phyloP scores from a whole-genome alignment of 2,329 filamentous ascomycete genomes.

The Colletotrichum somersetense region DNA sequence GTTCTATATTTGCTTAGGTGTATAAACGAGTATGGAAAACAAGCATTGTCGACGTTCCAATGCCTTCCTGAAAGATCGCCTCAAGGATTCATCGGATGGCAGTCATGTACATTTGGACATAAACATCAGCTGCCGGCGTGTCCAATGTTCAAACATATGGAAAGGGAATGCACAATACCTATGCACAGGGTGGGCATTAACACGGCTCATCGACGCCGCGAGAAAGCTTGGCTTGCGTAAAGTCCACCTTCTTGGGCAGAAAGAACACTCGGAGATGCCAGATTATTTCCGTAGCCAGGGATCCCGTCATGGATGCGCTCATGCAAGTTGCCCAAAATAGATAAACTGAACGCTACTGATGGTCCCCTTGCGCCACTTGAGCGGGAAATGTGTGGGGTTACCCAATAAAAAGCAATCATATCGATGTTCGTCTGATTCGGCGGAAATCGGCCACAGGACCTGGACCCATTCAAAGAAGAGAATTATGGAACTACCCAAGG shows the following conservation, averaged over 20 bases:
- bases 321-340: slow-evolving; percentile 17
- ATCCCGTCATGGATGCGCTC: neutral
- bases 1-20: neutral
- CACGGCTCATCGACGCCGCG: neutral
- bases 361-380: neutral
- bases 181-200: neutral
- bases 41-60: neutral
- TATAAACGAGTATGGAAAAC: neutral
- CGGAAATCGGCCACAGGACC: too few relatives aligned
- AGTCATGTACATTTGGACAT: neutral
- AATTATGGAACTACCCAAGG: neutral
- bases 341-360: slow-evolving; percentile 3
- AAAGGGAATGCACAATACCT: neutral
- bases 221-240: slow-evolving; percentile 7
- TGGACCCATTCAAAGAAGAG: neutral
- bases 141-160: neutral
- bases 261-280: neutral
- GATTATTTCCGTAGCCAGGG: neutral
- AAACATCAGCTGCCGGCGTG: neutral
- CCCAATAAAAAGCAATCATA: neutral
- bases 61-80: neutral
- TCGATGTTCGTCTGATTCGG: slow-evolving; percentile 5
- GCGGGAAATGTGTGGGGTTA: neutral
- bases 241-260: neutral
- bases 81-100: neutral